A percentile compares a stretch with the other conserved stretches of the same genome.
phyloP scores from a whole-genome alignment of 306 rosid species.

The Trichosanthes cucumerina region DNA sequence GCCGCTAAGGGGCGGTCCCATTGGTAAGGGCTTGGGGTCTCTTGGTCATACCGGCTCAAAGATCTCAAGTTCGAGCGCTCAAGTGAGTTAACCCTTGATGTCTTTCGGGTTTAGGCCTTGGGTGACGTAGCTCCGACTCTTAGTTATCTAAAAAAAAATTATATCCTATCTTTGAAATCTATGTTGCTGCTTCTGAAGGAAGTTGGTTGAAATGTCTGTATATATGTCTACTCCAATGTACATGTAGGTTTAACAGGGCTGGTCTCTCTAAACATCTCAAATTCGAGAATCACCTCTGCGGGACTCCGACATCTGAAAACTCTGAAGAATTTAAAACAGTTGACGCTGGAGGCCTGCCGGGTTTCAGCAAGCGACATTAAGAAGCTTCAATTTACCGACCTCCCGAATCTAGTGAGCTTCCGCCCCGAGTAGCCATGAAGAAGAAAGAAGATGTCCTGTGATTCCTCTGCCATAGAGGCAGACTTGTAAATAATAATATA shows the following conservation, averaged over 20 bases:
- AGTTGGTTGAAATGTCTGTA: background rate
- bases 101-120: no score
- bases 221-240: conserved; percentile 8
- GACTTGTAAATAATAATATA: conserved; percentile 13
- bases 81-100: no score
- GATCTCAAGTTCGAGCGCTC: no score
- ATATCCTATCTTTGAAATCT: background rate
- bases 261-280: conserved; percentile 66
- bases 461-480: conserved; percentile 4
- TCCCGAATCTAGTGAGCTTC: conserved; percentile 76
- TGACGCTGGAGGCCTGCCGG: conserved; percentile 79
- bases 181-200: background rate
- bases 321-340: conserved; percentile 67
- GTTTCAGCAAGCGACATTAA: conserved; percentile 61
- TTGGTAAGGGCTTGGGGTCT: no score
- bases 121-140: no score
- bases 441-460: background rate
- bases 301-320: conserved; percentile 73
- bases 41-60: no score
- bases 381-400: conserved; percentile 61
- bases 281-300: conserved; percentile 52
- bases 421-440: conserved; percentile 52
- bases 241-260: conserved; percentile 66
- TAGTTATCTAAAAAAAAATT: no score
- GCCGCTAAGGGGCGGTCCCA: no score